Evolutionary conservation across 495 filamentous ascomycete genomes (phyloP).

Genomic region (Tuber indicum): DNA sequence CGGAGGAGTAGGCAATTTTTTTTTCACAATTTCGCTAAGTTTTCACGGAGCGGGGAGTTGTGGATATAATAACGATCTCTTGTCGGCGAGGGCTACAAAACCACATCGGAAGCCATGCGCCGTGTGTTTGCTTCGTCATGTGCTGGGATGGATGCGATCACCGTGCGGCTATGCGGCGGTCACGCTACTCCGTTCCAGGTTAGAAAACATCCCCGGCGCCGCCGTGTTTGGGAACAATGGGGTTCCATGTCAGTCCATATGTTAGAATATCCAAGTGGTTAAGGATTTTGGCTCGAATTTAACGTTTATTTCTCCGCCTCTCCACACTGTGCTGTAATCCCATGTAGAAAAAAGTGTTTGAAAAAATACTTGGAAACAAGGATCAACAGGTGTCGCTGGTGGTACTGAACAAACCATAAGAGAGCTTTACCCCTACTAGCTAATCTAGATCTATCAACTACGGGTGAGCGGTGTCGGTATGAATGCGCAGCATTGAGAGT

Average conservation of each 20-base stretch:
- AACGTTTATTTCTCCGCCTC: background rate
- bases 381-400: background rate
- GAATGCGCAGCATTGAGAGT: background rate
- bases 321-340: background rate
- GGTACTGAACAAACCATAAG: background rate
- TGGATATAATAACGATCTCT: background rate
- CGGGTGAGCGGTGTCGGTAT: background rate
- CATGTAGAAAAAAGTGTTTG: too few species aligned
- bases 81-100: background rate
- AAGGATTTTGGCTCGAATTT: slow-evolving; percentile 18
- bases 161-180: background rate
- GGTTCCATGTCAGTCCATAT: background rate
- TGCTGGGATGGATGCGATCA: background rate
- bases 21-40: background rate
- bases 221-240: too few species aligned
- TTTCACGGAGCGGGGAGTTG: background rate
- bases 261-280: slow-evolving; percentile 22
- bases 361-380: background rate
- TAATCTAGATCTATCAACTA: background rate
- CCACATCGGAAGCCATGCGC: background rate
- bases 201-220: too few species aligned
- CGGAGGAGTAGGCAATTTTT: background rate
- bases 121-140: background rate
- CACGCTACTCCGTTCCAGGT: background rate
- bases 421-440: background rate